Base-by-base conservation (phyloP, 2,329 filamentous ascomycete genomes). In the Septoria petroselini region DNA sequence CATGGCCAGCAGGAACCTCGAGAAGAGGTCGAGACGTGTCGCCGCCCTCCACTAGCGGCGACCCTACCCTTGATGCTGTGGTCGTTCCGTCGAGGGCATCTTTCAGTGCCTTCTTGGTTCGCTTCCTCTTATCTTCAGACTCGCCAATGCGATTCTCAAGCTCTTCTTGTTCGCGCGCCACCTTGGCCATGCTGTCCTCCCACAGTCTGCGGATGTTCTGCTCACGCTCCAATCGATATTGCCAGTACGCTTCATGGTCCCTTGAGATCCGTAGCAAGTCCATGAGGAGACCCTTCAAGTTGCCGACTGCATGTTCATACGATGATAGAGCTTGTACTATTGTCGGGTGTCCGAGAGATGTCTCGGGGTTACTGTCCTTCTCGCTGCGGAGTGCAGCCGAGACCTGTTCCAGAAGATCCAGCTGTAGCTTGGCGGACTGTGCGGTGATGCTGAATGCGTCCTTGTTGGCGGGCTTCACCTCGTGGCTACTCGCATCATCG, bases 171-270 rank as follows among this genome's bases (percentile, higher is more conserved):
- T 98, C 93, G 48, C 83, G 84, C 14, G 91, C 93, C n/a, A 98
- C 86, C 62, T 91, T 84, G 7, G 93, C 90, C 93, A 98, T 96
- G 70, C 91, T 97, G 64, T 98, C 93, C 71, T 98, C 93, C 93
- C 93, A 98, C 82, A 98, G 88, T 52, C 88, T 85, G 30, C 93
- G 83, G 72, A 97, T 85, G 66, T 95, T 88, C 35, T 85, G 84
- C 71, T 98, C 93, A 46, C 90, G 85, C 60, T 95, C 91, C 33
- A 98, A 76, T 11, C 91, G 84, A 66, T 95, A 94, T 68, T 97
- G 91, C 93, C 93, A 98, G 68, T 95, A 95, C 0, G 89, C 84
- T 69, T 98, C 93, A 43, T 94, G 86, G 65, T 98, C 93, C 62
- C 87, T 85, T 7, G 91, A 91, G 63, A 98, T 97, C 42, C 91